Evolutionary conservation across 2,329 filamentous ascomycete species (phyloP), one percentile per base, ranked within the genome.

Genomic region (Arthrocladium fulminans): DNA sequence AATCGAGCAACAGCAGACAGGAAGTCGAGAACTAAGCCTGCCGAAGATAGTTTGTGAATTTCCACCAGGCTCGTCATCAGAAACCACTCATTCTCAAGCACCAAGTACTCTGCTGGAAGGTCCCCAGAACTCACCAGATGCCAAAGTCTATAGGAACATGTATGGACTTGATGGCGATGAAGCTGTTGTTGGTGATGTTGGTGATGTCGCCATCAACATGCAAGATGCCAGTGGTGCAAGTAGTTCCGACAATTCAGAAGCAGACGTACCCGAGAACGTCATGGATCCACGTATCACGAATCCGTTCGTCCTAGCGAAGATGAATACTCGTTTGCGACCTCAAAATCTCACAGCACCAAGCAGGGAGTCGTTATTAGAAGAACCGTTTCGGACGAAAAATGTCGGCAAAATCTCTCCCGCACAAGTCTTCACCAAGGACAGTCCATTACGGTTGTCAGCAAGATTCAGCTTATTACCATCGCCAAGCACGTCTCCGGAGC

Each of bases 301-400:
- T 42, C 65, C 66, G 6, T 68, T 66, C 61, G 57, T 59, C 7
- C 56, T 68, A 29, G 62, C 66, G 2, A 66, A 63, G 39, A 51
- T 62, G 30, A 63, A 62, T 51, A 51, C 54, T 17, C 45, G 32
- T 29, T 3, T 47, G 19, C 32, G 20, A 27, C 45, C 32, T 8
- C 45, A 19, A 27, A 24, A 50, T 56, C 8, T 52, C 47, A 32
- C 54, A 46, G 12, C 37, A 50, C 13, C 20, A 30, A 17, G 22
- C 51, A 13, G 13, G 32, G 27, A 39, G 24, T 27, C 30, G 29
- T 34, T 3, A n/a, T 13, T 24, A 38, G 44, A 42, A 40, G 19
- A 19, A 25, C 30, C 43, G 48, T 23, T 12, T 29, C 6, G 20
- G 2, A 35, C n/a, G 17, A 15, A n/a, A 6, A 5, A 9, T 15